phyloP scores from a whole-genome alignment of 345 rosid species.

The Isatis tinctoria region DNA sequence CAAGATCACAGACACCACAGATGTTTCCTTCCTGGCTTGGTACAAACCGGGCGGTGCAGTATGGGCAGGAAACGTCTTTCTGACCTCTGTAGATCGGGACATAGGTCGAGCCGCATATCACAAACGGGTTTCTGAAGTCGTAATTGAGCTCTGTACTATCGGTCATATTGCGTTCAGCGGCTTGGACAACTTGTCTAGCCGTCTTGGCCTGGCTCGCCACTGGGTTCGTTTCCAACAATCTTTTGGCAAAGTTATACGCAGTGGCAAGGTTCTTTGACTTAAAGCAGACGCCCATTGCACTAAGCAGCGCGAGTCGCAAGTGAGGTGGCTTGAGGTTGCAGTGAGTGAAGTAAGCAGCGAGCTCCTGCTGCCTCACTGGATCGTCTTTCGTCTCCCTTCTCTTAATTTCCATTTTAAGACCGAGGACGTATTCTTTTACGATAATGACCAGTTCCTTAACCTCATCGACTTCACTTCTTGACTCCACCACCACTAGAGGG shows the following conservation, averaged over 20 bases:
- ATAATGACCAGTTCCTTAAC: constrained; percentile 70
- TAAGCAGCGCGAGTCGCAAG: constrained; percentile 60
- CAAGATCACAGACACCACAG: constrained; percentile 69
- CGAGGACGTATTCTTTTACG: constrained; percentile 72
- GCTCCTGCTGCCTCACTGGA: constrained; percentile 74
- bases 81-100: constrained; percentile 89
- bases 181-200: constrained; percentile 72
- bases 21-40: constrained; percentile 64
- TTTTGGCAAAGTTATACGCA: constrained; percentile 69
- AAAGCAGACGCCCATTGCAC: constrained; percentile 70
- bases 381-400: constrained; percentile 65
- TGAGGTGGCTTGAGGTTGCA: constrained; percentile 77
- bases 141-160: constrained; percentile 61
- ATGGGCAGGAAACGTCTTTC: constrained; percentile 75
- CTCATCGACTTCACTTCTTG: constrained; percentile 92
- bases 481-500: constrained; percentile 77
- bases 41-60: constrained; percentile 65
- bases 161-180: constrained; percentile 68
- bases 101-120: constrained; percentile 75
- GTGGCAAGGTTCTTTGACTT: constrained; percentile 68
- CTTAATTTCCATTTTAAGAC: constrained; percentile 68
- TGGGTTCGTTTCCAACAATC: constrained; percentile 73
- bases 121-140: constrained; percentile 87
- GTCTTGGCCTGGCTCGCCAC: constrained; percentile 56
- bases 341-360: constrained; percentile 91